A percentile compares a stretch with the other conserved stretches of the same genome.
These are phyloP conservation scores for Cadophora gregata DNA, from an alignment of 2,329 filamentous ascomycete genomes.

Conservation along the genomic window DNA sequence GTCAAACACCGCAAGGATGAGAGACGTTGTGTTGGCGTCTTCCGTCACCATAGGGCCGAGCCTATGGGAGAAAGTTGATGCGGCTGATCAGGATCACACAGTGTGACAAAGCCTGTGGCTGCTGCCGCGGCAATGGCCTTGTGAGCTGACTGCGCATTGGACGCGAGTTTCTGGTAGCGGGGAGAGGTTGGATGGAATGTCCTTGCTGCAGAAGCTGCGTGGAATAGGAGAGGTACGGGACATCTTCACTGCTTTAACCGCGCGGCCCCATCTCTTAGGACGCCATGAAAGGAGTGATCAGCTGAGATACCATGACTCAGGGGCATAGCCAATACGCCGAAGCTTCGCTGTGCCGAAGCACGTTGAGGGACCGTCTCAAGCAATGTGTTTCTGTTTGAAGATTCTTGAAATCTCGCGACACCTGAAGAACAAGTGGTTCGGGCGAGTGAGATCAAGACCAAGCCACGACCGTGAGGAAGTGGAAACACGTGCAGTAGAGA, in stretches of 20 bases:
- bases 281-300: slow-evolving; percentile 26
- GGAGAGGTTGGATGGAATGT: slow-evolving; percentile 53
- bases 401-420: slow-evolving; percentile 60
- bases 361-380: slow-evolving; percentile 36
- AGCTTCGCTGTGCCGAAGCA: slow-evolving; percentile 31
- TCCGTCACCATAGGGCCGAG: slow-evolving; percentile 41
- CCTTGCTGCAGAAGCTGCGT: slow-evolving; percentile 38
- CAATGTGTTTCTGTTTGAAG: slow-evolving; percentile 48
- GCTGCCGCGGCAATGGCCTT: slow-evolving; percentile 58
- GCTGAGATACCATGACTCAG: slow-evolving; percentile 33
- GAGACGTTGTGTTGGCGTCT: slow-evolving; percentile 44
- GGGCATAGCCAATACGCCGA: slow-evolving; percentile 42
- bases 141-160: slow-evolving; percentile 47
- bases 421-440: slow-evolving; percentile 54
- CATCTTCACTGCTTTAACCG: slow-evolving; percentile 46
- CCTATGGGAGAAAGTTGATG: slow-evolving; percentile 66
- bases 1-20: slow-evolving; percentile 37
- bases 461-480: slow-evolving; percentile 36
- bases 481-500: slow-evolving; percentile 38
- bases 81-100: slow-evolving; percentile 64
- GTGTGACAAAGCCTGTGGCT: slow-evolving; percentile 54
- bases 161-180: slow-evolving; percentile 40
- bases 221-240: slow-evolving; percentile 54
- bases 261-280: slow-evolving; percentile 40
- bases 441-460: slow-evolving; percentile 57